phyloP scores from a whole-genome alignment of 2,329 filamentous ascomycete genomes.

The Ciborinia camelliae region DNA sequence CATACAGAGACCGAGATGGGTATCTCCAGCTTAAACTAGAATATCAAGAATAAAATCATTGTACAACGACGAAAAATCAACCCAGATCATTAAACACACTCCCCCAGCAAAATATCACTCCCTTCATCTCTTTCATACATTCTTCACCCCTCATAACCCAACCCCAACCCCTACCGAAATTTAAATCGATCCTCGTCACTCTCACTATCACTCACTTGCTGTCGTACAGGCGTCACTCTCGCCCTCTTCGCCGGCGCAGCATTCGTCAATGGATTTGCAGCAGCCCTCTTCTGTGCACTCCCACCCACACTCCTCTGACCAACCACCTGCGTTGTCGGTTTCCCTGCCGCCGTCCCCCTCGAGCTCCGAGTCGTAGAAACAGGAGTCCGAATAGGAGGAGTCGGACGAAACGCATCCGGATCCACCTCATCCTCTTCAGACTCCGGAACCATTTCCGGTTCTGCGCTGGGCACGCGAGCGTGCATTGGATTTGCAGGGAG shows the following conservation, averaged over 20 bases:
- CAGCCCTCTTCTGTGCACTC: slow-evolving; percentile 27
- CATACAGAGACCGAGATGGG: background rate
- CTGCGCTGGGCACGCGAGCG: background rate
- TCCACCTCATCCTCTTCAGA: slow-evolving; percentile 7
- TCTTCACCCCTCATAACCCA: too few species aligned
- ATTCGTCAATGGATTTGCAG: slow-evolving; percentile 27
- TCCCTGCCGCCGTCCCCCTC: slow-evolving; percentile 15
- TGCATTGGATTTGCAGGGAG: slow-evolving; percentile 7
- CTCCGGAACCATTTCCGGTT: background rate
- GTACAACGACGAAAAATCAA: background rate
- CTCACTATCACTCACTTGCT: slow-evolving; percentile 31
- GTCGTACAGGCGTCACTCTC: slow-evolving; percentile 21
- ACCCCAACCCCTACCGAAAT: background rate
- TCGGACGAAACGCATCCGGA: background rate
- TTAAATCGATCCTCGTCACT: slow-evolving; percentile 36
- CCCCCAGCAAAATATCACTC: background rate
- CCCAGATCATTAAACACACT: background rate
- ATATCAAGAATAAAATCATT: background rate
- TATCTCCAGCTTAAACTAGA: background rate
- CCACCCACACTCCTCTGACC: background rate
- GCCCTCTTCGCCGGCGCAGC: slow-evolving; percentile 32
- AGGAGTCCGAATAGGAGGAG: background rate
- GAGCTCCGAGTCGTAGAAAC: background rate
- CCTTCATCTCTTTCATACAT: background rate
- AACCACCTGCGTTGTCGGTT: background rate